These are phyloP conservation scores for Cnidoscolus chayamansa DNA, from an alignment of 441 rosid genomes.

Conservation along the genomic window DNA sequence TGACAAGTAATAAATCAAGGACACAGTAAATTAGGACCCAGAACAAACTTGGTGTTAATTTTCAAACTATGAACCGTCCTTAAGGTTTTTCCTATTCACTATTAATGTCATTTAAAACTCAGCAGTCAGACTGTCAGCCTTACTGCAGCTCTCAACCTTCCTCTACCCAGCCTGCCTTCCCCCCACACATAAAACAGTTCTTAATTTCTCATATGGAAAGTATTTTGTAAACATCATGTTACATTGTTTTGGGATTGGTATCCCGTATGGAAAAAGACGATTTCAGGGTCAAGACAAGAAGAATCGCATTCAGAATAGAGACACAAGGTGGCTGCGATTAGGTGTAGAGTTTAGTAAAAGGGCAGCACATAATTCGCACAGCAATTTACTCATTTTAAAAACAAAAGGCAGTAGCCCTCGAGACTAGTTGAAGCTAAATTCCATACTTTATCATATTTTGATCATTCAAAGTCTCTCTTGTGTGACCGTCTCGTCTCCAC, in stretches of 20 bases:
- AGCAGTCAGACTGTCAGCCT: background rate
- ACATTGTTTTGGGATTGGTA: background rate
- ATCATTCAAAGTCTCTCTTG: background rate
- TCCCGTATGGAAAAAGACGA: background rate
- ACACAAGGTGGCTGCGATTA: background rate
- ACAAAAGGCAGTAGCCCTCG: background rate
- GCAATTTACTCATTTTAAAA: background rate
- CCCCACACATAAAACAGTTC: background rate
- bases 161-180: background rate
- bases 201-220: background rate
- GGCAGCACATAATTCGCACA: background rate
- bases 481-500: no score
- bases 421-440: background rate
- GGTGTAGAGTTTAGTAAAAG: background rate
- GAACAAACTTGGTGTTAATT: background rate
- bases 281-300: background rate
- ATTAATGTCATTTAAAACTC: background rate
- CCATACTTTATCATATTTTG: background rate
- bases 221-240: background rate
- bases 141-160: background rate
- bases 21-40: conserved; percentile 7
- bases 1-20: conserved; percentile 30
- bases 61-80: background rate
- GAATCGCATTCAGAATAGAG: background rate
- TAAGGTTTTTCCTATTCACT: background rate